These are phyloP conservation scores for Sparassis latifolia DNA, from an alignment of 1,284 basidiomycete species.

Conservation along the genomic window DNA sequence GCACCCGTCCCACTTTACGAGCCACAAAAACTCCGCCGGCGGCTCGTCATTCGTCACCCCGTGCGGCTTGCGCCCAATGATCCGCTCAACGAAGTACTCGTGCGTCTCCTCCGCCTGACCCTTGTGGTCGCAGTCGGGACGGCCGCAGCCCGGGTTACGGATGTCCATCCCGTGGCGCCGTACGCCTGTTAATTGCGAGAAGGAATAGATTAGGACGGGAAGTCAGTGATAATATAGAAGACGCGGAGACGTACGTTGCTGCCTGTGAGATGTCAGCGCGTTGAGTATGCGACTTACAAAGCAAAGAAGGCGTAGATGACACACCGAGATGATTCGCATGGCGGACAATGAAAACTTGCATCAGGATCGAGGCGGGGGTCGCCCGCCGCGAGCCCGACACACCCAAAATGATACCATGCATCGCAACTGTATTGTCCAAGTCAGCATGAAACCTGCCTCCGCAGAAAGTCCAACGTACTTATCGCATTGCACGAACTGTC, in stretches of 20 bases:
- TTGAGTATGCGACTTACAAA: not conserved
- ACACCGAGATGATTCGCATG: conserved; percentile 12
- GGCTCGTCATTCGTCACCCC: conserved; percentile 2
- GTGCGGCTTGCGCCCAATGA: conserved; percentile 24
- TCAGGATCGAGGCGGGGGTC: conserved; percentile 21
- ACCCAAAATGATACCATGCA: conserved; percentile 30
- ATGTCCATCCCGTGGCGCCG: conserved; percentile 1
- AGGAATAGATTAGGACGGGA: no score
- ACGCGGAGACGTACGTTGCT: not conserved
- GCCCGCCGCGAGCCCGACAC: conserved; percentile 20
- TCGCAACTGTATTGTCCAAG: conserved; percentile 23
- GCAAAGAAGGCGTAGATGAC: not conserved
- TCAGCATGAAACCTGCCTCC: not conserved
- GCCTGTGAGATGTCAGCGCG: not conserved
- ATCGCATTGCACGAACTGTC: conserved; percentile 14
- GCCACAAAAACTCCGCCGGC: conserved; percentile 17
- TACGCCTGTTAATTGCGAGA: not conserved
- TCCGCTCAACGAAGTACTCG: conserved; percentile 26
- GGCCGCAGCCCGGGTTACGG: conserved; percentile 1
- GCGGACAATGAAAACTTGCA: conserved; percentile 23
- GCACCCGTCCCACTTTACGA: conserved; percentile 33
- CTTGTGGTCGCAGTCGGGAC: conserved; percentile 7
- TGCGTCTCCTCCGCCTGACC: not conserved
- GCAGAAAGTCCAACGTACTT: conserved; percentile 4
- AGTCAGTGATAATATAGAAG: no score